phyloP scores from a whole-genome alignment of 2,329 filamentous ascomycete species.

The Teratosphaeria viscida region DNA sequence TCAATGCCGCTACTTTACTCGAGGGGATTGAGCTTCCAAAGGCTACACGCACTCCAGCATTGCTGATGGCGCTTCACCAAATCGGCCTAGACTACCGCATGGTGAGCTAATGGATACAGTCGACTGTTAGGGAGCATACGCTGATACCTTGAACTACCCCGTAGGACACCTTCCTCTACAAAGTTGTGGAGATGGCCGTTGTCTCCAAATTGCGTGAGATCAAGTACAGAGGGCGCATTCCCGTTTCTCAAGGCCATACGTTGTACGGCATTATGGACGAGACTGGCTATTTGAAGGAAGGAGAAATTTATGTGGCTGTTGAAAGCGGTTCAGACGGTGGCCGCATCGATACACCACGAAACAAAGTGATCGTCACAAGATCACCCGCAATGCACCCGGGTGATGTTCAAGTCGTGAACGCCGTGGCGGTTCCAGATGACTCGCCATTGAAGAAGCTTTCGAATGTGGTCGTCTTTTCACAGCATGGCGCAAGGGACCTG shows the following conservation, averaged over 20 bases:
- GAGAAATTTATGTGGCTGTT: slow-evolving; percentile 57
- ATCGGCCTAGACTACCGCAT: slow-evolving; percentile 53
- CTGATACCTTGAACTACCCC: not conserved
- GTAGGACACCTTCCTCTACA: slow-evolving; percentile 58
- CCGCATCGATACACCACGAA: slow-evolving; percentile 24
- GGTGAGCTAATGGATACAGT: not conserved
- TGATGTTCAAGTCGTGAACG: slow-evolving; percentile 58
- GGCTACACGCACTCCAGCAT: slow-evolving; percentile 47
- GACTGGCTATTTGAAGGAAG: slow-evolving; percentile 54
- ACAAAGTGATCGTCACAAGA: slow-evolving; percentile 57
- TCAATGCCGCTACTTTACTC: slow-evolving; percentile 58
- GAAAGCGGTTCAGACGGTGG: slow-evolving; percentile 28
- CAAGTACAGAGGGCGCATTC: slow-evolving; percentile 70
- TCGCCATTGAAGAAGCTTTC: slow-evolving; percentile 53
- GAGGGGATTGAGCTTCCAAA: slow-evolving; percentile 51
- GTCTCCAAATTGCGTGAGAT: slow-evolving; percentile 61
- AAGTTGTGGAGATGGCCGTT: slow-evolving; percentile 58
- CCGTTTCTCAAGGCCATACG: slow-evolving; percentile 58
- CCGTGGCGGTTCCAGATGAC: slow-evolving; percentile 45
- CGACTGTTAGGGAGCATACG: not conserved
- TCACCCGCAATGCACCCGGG: slow-evolving; percentile 74
- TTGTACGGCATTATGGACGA: slow-evolving; percentile 80
- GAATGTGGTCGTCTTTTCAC: slow-evolving; percentile 73
- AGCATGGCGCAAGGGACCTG: slow-evolving; percentile 59
- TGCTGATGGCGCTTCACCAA: slow-evolving; percentile 50